phyloP scores from a whole-genome alignment of 2,329 filamentous ascomycete genomes.

The Beauveria bassiana region DNA sequence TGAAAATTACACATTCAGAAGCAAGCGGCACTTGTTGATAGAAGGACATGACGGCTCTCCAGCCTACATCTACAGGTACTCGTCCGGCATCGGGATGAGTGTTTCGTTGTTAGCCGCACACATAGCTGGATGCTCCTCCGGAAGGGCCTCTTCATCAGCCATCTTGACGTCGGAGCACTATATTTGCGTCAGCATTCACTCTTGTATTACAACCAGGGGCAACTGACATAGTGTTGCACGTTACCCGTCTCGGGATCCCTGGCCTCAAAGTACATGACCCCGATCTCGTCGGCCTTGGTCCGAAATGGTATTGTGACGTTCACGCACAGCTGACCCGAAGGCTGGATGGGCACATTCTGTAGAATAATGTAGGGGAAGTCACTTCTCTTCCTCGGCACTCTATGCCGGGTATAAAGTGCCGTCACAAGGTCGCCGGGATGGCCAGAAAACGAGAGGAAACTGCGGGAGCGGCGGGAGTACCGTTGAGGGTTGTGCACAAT shows the following conservation, averaged over 20 bases:
- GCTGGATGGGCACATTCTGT: background rate
- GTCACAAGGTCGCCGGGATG: constrained; percentile 1
- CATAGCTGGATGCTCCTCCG: constrained; percentile 3
- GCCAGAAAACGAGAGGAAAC: constrained; percentile 3
- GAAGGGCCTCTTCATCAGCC: background rate
- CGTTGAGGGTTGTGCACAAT: background rate
- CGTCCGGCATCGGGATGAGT: constrained; percentile 5
- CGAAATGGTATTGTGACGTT: background rate
- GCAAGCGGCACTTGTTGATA: background rate
- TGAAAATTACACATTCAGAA: background rate
- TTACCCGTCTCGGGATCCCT: background rate
- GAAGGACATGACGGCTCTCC: background rate
- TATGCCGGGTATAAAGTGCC: background rate
- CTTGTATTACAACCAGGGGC: no score
- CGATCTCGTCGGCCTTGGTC: background rate
- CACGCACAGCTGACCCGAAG: constrained; percentile 1
- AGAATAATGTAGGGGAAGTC: background rate
- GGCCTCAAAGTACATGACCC: constrained; percentile 3
- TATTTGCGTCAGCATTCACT: background rate
- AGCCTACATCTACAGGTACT: background rate
- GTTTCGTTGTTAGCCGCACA: constrained; percentile 4
- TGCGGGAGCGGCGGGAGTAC: background rate
- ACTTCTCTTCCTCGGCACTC: background rate
- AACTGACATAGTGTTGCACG: background rate
- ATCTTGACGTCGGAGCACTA: background rate